Evolutionary conservation across 1,139 yeast genomes (phyloP), one percentile per base, ranked within the genome.

Genomic region (Debaryomyces nepalensis): DNA sequence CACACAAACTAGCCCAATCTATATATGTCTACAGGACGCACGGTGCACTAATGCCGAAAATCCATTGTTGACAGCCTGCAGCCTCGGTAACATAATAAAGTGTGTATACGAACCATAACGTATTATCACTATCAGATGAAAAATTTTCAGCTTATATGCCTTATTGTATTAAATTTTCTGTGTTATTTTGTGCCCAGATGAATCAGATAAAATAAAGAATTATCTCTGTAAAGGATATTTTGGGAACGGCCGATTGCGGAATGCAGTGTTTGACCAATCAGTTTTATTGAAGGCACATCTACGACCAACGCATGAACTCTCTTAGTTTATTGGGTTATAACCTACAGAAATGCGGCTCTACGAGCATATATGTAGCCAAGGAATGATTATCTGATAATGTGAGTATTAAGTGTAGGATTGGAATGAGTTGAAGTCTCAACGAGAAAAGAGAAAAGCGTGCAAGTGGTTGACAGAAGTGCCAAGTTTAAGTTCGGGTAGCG

Each of bases 71-170:
- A n/a, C n/a, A n/a, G n/a, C n/a, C n/a, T 23, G 37, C 30, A 34
- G 16, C 6, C 7, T 33, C 26, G 16, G 9, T 15, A 16, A 6
- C 7, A 20, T 11, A 6, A 31, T n/a, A n/a, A 5, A 3, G 6
- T 18, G 5, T 22, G 37, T 26, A 34, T 34, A 34, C 37, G 30
- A 34, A 34, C 37, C 37, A 16, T 16, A 24, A 16, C 37, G 14
- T 34, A 24, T 5, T 33, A 10, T 7, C 20, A 24, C 10, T 15
- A 24, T 24, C 14, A n/a, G n/a, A 24, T 34, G 37, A 34, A 34
- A 34, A 26, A n/a, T 34, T 34, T 34, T 34, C 31, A 5, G 18
- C 30, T 16, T 34, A 34, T 34, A 34, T 34, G 37, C 37, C 37
- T 15, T 22, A 15, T 24, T n/a, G 16, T 34, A 11, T 6, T 15